Conservation (phyloP, 1,284 basidiomycete genomes). For the Porodaedalea pini region DNA sequence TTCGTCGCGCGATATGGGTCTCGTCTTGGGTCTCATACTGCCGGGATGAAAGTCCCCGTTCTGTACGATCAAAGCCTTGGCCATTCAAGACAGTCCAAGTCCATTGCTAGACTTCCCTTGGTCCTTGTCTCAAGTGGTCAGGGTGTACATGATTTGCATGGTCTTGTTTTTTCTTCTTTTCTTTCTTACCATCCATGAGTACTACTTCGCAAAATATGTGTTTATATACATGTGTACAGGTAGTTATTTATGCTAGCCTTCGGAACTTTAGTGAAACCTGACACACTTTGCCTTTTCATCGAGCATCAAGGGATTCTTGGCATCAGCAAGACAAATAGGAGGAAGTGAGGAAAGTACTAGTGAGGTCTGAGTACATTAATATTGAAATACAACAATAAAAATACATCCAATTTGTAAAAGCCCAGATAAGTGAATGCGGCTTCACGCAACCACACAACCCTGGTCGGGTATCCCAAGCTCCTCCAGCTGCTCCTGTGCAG, state of each 20-base stretch:
- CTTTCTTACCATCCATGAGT: background rate
- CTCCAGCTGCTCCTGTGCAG: constrained; percentile 64
- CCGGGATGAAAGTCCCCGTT: constrained; percentile 3
- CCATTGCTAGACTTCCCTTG: background rate
- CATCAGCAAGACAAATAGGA: background rate
- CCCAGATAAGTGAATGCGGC: background rate
- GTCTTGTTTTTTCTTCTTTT: background rate
- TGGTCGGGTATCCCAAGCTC: constrained; percentile 54
- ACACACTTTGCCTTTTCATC: too few species aligned
- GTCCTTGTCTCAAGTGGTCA: background rate
- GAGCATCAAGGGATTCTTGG: background rate
- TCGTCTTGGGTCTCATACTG: constrained; percentile 16
- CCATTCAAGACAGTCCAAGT: background rate
- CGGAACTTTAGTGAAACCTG: too few species aligned
- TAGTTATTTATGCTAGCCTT: too few species aligned
- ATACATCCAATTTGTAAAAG: background rate
- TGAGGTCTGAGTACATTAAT: too few species aligned
- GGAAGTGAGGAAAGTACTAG: background rate
- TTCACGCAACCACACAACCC: constrained; percentile 30
- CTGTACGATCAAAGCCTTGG: constrained; percentile 8
- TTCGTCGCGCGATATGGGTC: background rate
- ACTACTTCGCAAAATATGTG: background rate
- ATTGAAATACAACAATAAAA: background rate
- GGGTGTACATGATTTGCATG: background rate
- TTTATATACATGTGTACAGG: background rate